Base-by-base conservation (phyloP, 805 yeast genomes). In the Lipomyces chichibuensis region DNA sequence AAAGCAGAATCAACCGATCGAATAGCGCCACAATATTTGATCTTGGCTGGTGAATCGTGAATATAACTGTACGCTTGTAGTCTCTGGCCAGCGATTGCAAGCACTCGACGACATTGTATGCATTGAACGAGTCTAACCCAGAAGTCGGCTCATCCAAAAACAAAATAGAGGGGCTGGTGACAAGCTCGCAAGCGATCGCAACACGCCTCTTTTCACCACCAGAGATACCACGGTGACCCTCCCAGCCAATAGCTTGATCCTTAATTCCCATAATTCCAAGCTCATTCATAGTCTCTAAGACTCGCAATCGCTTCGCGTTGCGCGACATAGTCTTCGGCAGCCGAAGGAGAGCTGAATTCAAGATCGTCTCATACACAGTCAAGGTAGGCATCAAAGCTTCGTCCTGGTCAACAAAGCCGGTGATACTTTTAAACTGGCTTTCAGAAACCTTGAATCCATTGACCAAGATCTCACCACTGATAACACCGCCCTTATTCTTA, bases 371-470 rank as follows among this genome's bases (percentile, higher is more conserved):
- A 75, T 90, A 95, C 2, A 95, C 99, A 0, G 99, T 94, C 66
- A 94, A 82, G 0, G 99, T 95, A 2, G 98, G 96, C 67, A 95
- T 84, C 64, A 95, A 81, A 70, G 86, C 89, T 76, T 93, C 97
- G 73, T 95, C 97, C 78, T 95, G 99, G 77, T 95, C 98, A 7
- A 95, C 99, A 82, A 92, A 95, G 0, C 98, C 99, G 65, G 90
- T 86, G 3, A 91, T 84, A 73, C 87, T 87, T 66, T 85, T 83
- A 76, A 85, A 88, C 53, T 86, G 84, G 6, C 79, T 77, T 27
- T 74, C 76, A 0, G 73, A 66, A 62, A 71, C 75, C 70, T 71
- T 63, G 70, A 62, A 69, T 62, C 98, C 98, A 77, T 95, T 95
- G 27, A 92, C 85, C 72, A 82, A 85, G 13, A 94, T 85, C 1